These are phyloP conservation scores for Penicillium sp. DNA, from an alignment of 2,329 filamentous ascomycete genomes.

Conservation along the genomic window DNA sequence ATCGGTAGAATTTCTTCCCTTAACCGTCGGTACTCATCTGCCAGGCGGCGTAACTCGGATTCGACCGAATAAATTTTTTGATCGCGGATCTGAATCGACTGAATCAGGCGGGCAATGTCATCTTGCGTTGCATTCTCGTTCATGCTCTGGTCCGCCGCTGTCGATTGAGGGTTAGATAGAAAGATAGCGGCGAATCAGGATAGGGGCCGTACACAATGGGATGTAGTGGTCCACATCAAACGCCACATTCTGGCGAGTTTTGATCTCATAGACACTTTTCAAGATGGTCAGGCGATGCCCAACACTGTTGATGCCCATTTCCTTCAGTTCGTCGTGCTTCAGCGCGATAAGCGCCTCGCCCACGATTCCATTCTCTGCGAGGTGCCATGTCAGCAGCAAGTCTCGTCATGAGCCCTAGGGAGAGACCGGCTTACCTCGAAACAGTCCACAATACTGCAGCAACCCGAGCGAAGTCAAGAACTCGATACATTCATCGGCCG, in stretches of 20 bases:
- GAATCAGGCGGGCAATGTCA: conserved; percentile 86
- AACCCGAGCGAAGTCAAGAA: conserved; percentile 79
- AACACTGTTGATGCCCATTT: conserved; percentile 89
- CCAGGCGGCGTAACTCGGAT: conserved; percentile 75
- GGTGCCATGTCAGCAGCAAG: conserved; percentile 1
- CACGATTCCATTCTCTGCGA: conserved; percentile 86
- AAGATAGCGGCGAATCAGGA: not conserved
- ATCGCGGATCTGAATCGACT: conserved; percentile 83
- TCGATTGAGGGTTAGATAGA: conserved; percentile 17
- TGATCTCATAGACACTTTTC: conserved; percentile 94
- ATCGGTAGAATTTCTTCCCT: conserved; percentile 90
- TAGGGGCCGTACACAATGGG: conserved; percentile 72
- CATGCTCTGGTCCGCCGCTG: conserved; percentile 86
- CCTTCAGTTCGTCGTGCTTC: conserved; percentile 88
- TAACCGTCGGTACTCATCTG: conserved; percentile 82
- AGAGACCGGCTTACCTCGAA: conserved; percentile 72
- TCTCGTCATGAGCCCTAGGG: not conserved
- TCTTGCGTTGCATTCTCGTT: conserved; percentile 87
- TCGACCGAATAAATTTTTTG: conserved; percentile 83
- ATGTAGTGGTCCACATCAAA: conserved; percentile 92
- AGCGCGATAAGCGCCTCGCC: conserved; percentile 87
- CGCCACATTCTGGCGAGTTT: conserved; percentile 87
- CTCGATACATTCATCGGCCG: conserved; percentile 82
- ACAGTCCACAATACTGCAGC: conserved; percentile 75
- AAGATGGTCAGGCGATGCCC: conserved; percentile 92